Evolutionary conservation across 2,329 filamentous ascomycete genomes (phyloP), one percentile per base, ranked within the genome.

Genomic region (Pseudogymnoascus sp.): DNA sequence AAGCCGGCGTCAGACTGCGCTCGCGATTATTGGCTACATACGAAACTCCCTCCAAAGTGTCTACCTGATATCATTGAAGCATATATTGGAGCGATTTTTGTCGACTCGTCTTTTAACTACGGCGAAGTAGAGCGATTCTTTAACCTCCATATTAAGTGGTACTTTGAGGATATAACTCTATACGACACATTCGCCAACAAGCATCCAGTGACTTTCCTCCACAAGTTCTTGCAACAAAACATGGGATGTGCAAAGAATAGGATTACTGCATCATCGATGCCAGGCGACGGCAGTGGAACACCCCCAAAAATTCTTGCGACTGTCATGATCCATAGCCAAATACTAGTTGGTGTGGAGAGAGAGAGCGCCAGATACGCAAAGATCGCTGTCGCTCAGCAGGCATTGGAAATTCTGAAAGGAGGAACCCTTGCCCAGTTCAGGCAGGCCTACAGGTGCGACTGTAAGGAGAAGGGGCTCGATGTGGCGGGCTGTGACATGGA

Each of bases 61-160:
- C 82, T 97, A 5, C 84, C 92, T 0, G 94, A 99, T 72, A 83
- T 96, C 37, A 79, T 97, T 3, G 94, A 99, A 77, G 85, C 93
- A 0, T 94, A 91, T 67, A 76, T 97, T 2, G 94, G 91, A 1
- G 93, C 93, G 18, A 80, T 97, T 20, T 97, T 97, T 71, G 88
- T 99, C 9, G 94, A 99, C 73, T 88, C 90, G 0, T 78, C 81
- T 50, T 97, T 93, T 74, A 77, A 94, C 69, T 97, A 88, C 72
- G 72, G 72, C 11, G 79, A 85, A 16, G 88, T 97, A 1, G 83
- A 88, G 64, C 70, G 71, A 0, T 97, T 99, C 75, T 97, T 96
- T 73, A 74, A 83, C n/a, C 71, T 68, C 12, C 85, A 92, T 65
- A 81, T 97, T 61, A 80, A 81, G 61, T 86, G 85, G 2, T 96